Evolutionary conservation across 805 yeast genomes (phyloP).

Genomic region (Saccharomyces eubayanus): DNA sequence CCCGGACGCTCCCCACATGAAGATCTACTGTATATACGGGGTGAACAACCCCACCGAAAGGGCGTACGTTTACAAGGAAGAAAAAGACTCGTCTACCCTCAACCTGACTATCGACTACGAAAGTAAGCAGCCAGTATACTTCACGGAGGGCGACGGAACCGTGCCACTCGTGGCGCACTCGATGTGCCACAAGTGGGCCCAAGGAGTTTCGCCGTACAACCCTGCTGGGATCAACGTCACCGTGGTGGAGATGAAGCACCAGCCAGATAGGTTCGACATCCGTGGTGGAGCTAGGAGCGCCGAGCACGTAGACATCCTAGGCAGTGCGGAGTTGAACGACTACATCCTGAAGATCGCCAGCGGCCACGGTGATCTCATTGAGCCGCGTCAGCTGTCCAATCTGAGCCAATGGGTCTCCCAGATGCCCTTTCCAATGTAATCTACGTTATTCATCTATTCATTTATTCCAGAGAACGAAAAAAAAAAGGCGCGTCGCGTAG

Average conservation of each 20-base stretch:
- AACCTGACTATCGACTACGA: constrained; percentile 66
- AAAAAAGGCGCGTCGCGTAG: constrained; percentile 1
- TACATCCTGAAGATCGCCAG: constrained; percentile 71
- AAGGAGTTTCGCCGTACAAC: constrained; percentile 54
- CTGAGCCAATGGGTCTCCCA: constrained; percentile 53
- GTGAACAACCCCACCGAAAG: constrained; percentile 96
- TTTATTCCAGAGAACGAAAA: neutral
- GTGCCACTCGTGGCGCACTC: constrained; percentile 78
- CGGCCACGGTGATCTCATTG: constrained; percentile 65
- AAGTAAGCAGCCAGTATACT: constrained; percentile 53
- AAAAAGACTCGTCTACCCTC: constrained; percentile 43
- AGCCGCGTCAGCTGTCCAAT: constrained; percentile 49
- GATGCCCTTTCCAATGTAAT: constrained; percentile 39
- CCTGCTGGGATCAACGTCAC: constrained; percentile 71
- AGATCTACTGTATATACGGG: constrained; percentile 84
- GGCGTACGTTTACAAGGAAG: constrained; percentile 75
- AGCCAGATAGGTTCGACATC: constrained; percentile 88
- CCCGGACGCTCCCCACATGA: constrained; percentile 90
- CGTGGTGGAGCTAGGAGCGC: constrained; percentile 97
- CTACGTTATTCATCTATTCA: neutral
- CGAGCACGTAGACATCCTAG: constrained; percentile 94
- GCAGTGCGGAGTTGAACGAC: constrained; percentile 88
- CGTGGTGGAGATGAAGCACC: constrained; percentile 84
- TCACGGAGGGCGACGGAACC: constrained; percentile 96
- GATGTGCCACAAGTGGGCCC: constrained; percentile 88